phyloP scores from a whole-genome alignment of 1,284 basidiomycete genomes.

The Melampsora americana region DNA sequence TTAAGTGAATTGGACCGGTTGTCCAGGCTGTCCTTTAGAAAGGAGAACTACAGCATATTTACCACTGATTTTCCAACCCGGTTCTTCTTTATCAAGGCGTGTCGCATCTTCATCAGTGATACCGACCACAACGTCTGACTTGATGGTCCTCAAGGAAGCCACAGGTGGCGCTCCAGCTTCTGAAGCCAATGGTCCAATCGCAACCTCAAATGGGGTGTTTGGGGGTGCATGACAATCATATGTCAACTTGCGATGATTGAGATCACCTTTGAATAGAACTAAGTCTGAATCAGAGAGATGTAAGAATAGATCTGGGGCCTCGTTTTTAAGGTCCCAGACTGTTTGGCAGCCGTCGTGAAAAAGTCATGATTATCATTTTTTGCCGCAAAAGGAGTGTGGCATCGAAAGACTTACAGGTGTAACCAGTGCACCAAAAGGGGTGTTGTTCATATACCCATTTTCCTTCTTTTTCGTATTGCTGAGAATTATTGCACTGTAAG shows the following conservation, averaged over 20 bases:
- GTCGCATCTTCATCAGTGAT: constrained; percentile 65
- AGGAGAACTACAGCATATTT: constrained; percentile 63
- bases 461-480: constrained; percentile 88
- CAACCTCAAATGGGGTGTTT: constrained; percentile 81
- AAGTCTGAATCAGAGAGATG: constrained; percentile 85
- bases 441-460: constrained; percentile 96
- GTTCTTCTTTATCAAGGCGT: constrained; percentile 77
- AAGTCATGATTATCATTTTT: neutral
- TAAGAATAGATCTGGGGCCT: constrained; percentile 90
- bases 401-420: constrained; percentile 63
- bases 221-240: constrained; percentile 90
- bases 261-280: constrained; percentile 93
- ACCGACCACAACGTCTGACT: constrained; percentile 72
- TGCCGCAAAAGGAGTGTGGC: neutral
- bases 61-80: constrained; percentile 94
- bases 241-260: constrained; percentile 86
- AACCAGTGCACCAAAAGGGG: constrained; percentile 85
- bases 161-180: constrained; percentile 83
- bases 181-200: constrained; percentile 89
- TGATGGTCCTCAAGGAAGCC: constrained; percentile 79
- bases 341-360: constrained; percentile 46
- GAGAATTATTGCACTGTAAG: neutral
- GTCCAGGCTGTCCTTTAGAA: constrained; percentile 41
- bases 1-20: constrained; percentile 32
- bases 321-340: constrained; percentile 78